Base-by-base conservation (phyloP, 1,284 basidiomycete species). In the Bondarzewia mesenterica region DNA sequence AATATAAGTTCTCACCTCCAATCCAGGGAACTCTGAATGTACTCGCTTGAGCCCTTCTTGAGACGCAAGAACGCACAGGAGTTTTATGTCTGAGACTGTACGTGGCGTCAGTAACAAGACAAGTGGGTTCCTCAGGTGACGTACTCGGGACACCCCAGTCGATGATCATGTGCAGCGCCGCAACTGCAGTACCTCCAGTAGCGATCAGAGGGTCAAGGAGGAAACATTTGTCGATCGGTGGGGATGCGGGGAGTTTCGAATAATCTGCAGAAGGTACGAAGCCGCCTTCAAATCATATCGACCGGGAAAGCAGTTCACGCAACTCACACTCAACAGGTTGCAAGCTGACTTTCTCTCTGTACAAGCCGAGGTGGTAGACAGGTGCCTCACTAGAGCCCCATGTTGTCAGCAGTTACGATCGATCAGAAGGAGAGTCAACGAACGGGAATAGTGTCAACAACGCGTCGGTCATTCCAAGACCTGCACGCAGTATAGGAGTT, bases 171-270 rank as follows among this genome's bases (percentile, higher is more conserved):
- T 75, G 63, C 49, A 95, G 63, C 2, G 93, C 93, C 14, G 93
- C 92, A 51, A 82, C 77, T 5, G 89, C 91, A 3, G 94, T 96
- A n/a, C 90, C 89, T 52, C 93, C 94, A 0, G 94, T 97, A 0
- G 94, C 94, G 58, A 97, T 86, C 38, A 97, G 69, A 3, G 94
- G 90, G 58, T 98, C 94, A 37, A 97, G 75, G 35, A 98, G 70
- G 67, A 84, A 90, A 23, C 93, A 85, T 42, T 80, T 68, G 60
- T 96, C 93, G 5, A 93, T 80, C 0, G 85, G 83, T 1, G 87
- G 82, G 15, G 71, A 68, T 25, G 79, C 68, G 6, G 93, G 94
- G 10, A 97, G 77, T 69, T 95, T 95, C 52, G 91, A 93, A 67
- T 94, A 94, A 66, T 96, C 93, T 87, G 52, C 8, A 1, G 50